Base-by-base conservation (phyloP, 768 basidiomycete species). In the Psilocybe subaeruginosa region DNA sequence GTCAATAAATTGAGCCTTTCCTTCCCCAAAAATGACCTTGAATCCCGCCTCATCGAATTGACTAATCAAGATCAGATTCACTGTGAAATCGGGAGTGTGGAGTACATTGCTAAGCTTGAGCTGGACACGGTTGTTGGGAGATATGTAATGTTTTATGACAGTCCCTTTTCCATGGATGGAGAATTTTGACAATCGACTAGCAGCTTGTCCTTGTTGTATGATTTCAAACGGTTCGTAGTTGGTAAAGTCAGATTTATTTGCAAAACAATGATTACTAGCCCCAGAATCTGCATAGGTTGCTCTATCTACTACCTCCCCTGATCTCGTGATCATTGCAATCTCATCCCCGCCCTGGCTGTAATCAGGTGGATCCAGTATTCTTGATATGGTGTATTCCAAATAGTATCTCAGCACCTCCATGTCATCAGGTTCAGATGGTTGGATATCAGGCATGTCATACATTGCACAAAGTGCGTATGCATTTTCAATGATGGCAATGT, bases 181-280 rank as follows among this genome's bases (percentile, higher is more conserved):
- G 46, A 75, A 69, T 5, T 49, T 51, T 0, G 3, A 35, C 9
- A 9, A 6, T 35, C 9, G 6, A 9, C 33, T 9, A 35, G 33
- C 33, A 3, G 33, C 33, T 9, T 35, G 33, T 35, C 33, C 33
- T 19, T 19, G 19, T 35, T 35, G 33, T 9, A 7, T 3, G 1
- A 35, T 9, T 6, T 6, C 33, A 9, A 7, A 35, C 33, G 1
- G 7, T 35, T 35, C 33, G 1, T 35, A 35, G 33, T 6, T 37
- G 2, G 27, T 19, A 45, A 75, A 74, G n/a, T 62, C 62, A 0
- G 11, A 4, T 16, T 54, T 5, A 27, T 71, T 60, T 0, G 52
- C 55, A 51, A 73, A 71, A 58, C 65, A 75, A 54, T 72, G 66
- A 29, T 72, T 64, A 11, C 52, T 68, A 0, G 72, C 70, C 6